These are phyloP conservation scores for Pseudozyma pruni DNA, from an alignment of 1,284 basidiomycete genomes.

Conservation along the genomic window DNA sequence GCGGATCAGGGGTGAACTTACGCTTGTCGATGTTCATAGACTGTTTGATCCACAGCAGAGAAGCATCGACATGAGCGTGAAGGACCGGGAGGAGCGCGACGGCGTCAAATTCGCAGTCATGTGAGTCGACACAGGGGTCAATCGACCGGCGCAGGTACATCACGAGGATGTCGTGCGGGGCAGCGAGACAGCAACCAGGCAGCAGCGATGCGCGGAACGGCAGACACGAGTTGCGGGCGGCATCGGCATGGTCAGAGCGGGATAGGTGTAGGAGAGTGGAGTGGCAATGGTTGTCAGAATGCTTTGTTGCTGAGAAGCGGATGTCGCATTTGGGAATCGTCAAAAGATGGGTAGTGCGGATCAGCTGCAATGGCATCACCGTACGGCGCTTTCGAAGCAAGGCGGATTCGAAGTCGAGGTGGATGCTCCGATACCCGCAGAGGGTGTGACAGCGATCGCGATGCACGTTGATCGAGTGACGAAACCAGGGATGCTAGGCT, in stretches of 20 bases:
- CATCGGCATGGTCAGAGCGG: slow-evolving; percentile 6
- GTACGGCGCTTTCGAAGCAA: neutral
- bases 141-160: slow-evolving; percentile 1
- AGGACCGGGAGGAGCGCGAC: neutral
- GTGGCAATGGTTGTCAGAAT: slow-evolving; percentile 39
- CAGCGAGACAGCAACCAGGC: neutral
- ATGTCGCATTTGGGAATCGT: neutral
- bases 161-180: neutral
- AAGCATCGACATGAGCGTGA: slow-evolving; percentile 11
- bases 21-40: slow-evolving; percentile 63
- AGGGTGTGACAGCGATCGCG: slow-evolving; percentile 6
- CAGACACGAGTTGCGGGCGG: neutral
- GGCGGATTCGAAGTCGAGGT: neutral
- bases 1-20: slow-evolving; percentile 24
- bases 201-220: neutral
- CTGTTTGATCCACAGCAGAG: slow-evolving; percentile 30
- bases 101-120: neutral
- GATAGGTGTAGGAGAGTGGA: slow-evolving; percentile 8
- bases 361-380: slow-evolving; percentile 7
- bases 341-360: slow-evolving; percentile 1
- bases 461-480: slow-evolving; percentile 12
- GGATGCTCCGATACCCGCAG: neutral
- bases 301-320: slow-evolving; percentile 11
- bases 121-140: neutral
- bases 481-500: slow-evolving; percentile 1